Evolutionary conservation across 352 stramenopile species (phyloP).

Genomic region (Globisporangium iwayamae): DNA sequence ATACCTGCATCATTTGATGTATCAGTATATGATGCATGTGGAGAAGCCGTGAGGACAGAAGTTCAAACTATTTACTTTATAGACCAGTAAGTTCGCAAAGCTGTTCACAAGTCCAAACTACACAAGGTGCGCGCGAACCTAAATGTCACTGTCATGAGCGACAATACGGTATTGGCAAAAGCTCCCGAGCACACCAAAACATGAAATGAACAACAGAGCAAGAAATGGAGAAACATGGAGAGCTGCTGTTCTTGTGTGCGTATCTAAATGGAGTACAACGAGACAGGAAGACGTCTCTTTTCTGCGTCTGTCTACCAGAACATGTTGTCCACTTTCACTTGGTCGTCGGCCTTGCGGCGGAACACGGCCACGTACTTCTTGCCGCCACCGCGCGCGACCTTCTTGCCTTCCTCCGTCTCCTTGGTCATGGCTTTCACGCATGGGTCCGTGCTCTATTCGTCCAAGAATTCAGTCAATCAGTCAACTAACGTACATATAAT

Average conservation of each 20-base stretch:
- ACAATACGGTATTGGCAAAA: not conserved
- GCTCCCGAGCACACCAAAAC: no score
- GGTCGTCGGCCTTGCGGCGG: slow-evolving; percentile 58
- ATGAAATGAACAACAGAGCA: no score
- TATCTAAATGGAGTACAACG: slow-evolving; percentile 1
- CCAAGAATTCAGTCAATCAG: not conserved
- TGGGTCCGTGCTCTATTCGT: slow-evolving; percentile 74
- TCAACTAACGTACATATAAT: not conserved
- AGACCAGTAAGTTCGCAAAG: not conserved
- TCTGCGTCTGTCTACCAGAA: slow-evolving; percentile 46
- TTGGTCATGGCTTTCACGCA: slow-evolving; percentile 95
- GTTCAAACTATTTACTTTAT: no score
- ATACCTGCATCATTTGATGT: no score
- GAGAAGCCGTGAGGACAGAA: no score
- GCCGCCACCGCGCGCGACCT: slow-evolving; percentile 89
- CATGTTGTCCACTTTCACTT: slow-evolving; percentile 56
- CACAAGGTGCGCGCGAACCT: not conserved
- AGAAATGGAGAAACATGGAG: not conserved
- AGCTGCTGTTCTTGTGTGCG: not conserved
- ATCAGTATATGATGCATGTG: not conserved
- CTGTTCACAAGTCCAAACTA: not conserved
- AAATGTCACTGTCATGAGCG: not conserved
- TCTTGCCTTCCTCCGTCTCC: slow-evolving; percentile 99
- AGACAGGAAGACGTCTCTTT: not conserved
- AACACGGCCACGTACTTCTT: slow-evolving; percentile 89